Base-by-base conservation (phyloP, 306 rosid species). In the Sechiopsis laciniata region DNA sequence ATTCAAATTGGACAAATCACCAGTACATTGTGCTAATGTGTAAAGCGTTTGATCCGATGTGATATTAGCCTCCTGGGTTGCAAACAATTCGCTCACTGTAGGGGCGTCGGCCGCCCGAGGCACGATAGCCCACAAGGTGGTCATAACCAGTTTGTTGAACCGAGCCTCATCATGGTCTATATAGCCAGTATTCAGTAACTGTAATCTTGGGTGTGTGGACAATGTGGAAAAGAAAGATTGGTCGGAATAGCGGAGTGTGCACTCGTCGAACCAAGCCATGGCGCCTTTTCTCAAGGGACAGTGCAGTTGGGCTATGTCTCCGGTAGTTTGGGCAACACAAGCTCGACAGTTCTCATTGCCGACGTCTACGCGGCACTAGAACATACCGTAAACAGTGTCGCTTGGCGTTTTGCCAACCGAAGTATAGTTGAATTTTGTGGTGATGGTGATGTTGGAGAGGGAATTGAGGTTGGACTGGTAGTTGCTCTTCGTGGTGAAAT, bases 391-490 rank as follows among this genome's bases (percentile, higher is more conserved):
- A 6, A 79, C 62, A 6, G 63, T 7, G 61, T 42, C 15, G 16
- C 15, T 10, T 3, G 68, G 5, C 3, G 42, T 13, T 8, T 0
- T 62, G n/a, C 77, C 79, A 19, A 19, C 29, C 19, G 72, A 42
- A 46, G 83, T 14, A 45, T 55, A 62, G 69, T 55, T 58, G 78
- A 65, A 82, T 2, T 26, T 26, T 1, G 1, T 2, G 29, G 5
- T 12, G 24, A 24, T 86, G 73, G 78, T 80, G 74, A 79, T 78
- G 76, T 83, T 74, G 65, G 84, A 56, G 4, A 90, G 84, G 84
- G 48, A 50, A 1, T 80, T 78, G 19, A 83, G 75, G 76, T 77
- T 82, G 77, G 82, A 35, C 19, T 79, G 70, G 70, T 55, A 87
- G n/a, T 64, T 19, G 80, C 83, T 74, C 20, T 87, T 84, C 8